Percentiles rank a stretch among this genome's conserved stretches.
Conservation (phyloP, 108 stramenopile species). For the Fragilaria radians region DNA sequence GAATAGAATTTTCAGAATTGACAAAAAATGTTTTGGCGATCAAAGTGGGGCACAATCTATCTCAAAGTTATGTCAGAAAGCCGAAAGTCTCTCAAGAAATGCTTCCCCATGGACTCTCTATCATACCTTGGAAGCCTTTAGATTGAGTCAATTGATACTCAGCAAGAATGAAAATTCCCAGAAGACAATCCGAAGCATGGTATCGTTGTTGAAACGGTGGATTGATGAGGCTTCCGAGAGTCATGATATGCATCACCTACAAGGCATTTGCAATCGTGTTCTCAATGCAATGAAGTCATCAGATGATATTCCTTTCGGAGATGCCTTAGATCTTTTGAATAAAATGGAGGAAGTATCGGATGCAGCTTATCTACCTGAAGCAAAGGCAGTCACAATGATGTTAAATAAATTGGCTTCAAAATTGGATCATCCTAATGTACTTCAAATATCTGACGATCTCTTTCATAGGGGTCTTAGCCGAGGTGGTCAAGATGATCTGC, state of each 20-base stretch:
- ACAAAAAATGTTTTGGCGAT: too few relatives aligned
- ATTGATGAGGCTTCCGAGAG: neutral
- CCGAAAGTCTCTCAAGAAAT: too few relatives aligned
- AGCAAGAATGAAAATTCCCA: too few relatives aligned
- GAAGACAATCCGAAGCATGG: neutral
- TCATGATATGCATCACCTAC: neutral
- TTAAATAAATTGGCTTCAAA: neutral
- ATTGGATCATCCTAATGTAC: neutral
- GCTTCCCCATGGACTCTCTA: too few relatives aligned
- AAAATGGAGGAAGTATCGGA: neutral
- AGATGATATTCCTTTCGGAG: neutral
- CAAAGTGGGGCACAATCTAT: too few relatives aligned
- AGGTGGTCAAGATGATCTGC: slow-evolving; percentile 5
- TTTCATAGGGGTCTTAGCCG: neutral
- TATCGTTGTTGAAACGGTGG: neutral
- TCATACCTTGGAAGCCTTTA: too few relatives aligned
- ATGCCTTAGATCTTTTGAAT: neutral
- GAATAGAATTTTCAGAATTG: too few relatives aligned
- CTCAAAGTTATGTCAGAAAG: too few relatives aligned
- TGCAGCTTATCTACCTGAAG: neutral
- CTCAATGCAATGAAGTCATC: neutral
- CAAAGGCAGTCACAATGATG: neutral
- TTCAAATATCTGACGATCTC: neutral
- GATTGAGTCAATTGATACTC: too few relatives aligned
- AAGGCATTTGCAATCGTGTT: neutral